Conservation (phyloP, 2,329 filamentous ascomycete species). For the Cladophialophora exuberans region DNA sequence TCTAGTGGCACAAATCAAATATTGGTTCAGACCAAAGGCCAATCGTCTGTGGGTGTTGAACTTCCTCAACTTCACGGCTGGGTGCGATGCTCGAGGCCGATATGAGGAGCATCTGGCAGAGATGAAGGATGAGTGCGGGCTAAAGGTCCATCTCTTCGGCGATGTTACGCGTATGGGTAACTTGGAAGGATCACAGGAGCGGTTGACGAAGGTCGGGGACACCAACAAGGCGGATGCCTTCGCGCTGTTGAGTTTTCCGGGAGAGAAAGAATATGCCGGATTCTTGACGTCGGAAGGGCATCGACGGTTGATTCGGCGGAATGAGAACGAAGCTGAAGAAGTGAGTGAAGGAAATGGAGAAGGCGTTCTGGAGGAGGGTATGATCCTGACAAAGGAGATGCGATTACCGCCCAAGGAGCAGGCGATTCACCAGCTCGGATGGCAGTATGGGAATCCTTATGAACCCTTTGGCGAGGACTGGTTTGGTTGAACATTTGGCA, state of each 20-base stretch:
- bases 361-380: not conserved
- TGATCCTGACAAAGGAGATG: not conserved
- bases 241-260: not conserved
- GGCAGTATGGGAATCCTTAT: not conserved
- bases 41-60: not conserved
- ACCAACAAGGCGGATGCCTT: not conserved
- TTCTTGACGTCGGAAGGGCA: not conserved
- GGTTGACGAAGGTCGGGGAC: not conserved
- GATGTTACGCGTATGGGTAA: not conserved
- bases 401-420: not conserved
- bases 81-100: not conserved
- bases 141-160: not conserved
- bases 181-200: not conserved
- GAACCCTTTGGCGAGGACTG: not conserved
- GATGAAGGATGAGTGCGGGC: not conserved
- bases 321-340: not conserved
- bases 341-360: not conserved
- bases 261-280: not conserved
- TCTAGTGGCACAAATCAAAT: not conserved
- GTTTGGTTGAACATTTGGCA: not conserved
- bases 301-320: not conserved
- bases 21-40: not conserved
- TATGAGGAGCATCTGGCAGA: not conserved
- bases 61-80: not conserved
- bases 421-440: not conserved